Evolutionary conservation across 768 basidiomycete species (phyloP).

Genomic region (Xerocomellus chrysenteron): DNA sequence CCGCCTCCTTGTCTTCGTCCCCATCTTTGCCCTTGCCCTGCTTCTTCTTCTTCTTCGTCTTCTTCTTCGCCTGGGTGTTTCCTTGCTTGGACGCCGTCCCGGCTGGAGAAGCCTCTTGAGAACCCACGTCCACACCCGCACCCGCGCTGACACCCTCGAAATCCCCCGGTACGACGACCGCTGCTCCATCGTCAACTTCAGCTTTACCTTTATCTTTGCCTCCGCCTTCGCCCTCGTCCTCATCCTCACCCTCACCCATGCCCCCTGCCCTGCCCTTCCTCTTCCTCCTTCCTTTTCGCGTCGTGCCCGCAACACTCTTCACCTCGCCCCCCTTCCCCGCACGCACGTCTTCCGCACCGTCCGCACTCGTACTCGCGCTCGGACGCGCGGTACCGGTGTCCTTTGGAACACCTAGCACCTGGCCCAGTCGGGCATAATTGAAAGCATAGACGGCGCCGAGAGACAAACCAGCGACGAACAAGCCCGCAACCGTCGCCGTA

Average conservation of each 20-base stretch:
- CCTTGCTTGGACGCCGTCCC: conserved; percentile 27
- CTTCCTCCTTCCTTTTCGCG: background rate
- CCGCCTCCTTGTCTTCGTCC: background rate
- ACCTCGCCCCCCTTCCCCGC: background rate
- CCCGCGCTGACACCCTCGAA: conserved; percentile 3
- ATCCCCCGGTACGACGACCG: conserved; percentile 11
- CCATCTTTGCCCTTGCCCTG: background rate
- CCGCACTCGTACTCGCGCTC: background rate
- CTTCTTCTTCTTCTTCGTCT: conserved; percentile 31
- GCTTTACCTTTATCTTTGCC: background rate
- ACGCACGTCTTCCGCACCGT: background rate
- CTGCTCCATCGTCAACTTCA: too few species aligned
- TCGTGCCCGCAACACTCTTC: background rate
- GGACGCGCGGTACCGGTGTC: background rate
- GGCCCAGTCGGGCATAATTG: conserved; percentile 4
- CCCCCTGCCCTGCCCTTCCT: background rate
- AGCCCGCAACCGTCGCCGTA: conserved; percentile 33
- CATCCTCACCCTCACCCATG: background rate
- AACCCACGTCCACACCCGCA: background rate
- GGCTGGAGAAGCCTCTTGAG: background rate
- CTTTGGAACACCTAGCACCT: background rate
- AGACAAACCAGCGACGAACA: conserved; percentile 16
- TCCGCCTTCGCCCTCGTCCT: too few species aligned
- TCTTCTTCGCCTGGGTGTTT: conserved; percentile 41
- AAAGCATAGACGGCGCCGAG: conserved; percentile 17